These are phyloP conservation scores for Hemerocallis citrina DNA, from an alignment of 106 monocot genomes.

Conservation along the genomic window DNA sequence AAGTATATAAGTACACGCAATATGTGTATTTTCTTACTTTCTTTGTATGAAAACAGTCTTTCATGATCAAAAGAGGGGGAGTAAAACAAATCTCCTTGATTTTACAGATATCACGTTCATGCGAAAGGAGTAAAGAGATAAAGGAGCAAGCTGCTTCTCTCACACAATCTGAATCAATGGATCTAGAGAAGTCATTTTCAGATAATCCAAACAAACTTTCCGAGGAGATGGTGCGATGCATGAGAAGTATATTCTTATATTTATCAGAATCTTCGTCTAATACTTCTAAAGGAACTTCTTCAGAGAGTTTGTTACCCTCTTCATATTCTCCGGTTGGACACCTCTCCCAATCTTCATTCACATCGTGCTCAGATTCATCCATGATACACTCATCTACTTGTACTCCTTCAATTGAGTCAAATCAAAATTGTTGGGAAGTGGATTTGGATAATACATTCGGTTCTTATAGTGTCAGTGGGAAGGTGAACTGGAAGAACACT, in stretches of 20 bases:
- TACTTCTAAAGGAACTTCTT: conserved; percentile 16
- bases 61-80: too few species aligned
- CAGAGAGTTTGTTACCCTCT: conserved; percentile 16
- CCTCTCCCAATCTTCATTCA: conserved; percentile 30
- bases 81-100: not conserved
- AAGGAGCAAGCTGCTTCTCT: conserved; percentile 8
- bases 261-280: conserved; percentile 44
- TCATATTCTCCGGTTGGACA: conserved; percentile 31
- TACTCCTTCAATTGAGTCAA: conserved; percentile 23
- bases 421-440: conserved; percentile 12
- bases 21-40: too few species aligned
- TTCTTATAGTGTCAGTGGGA: conserved; percentile 66
- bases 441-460: conserved; percentile 25
- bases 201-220: conserved; percentile 48
- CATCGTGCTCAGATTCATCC: conserved; percentile 45
- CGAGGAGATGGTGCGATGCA: conserved; percentile 68
- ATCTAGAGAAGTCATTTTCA: conserved; percentile 8
- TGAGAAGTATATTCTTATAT: conserved; percentile 58
- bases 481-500: conserved; percentile 34
- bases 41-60: too few species aligned
- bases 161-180: conserved; percentile 8
- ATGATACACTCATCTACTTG: conserved; percentile 14
- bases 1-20: too few species aligned
- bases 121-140: conserved; percentile 9
- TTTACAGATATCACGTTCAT: conserved; percentile 23